Base-by-base conservation (phyloP, 78 protist species). In the Guillardia theta region DNA sequence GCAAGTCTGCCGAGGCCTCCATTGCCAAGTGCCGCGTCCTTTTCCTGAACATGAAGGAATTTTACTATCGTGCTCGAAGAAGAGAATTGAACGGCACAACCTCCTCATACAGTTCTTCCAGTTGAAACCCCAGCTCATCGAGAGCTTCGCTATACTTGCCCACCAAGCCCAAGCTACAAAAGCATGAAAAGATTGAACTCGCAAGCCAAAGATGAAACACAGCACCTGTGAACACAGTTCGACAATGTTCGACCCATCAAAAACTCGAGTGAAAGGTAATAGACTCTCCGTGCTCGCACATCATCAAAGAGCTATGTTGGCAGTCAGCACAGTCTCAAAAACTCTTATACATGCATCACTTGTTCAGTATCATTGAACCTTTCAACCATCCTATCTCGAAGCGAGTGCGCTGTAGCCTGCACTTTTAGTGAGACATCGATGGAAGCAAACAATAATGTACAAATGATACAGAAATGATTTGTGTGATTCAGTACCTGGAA, bases 1-100 rank as follows among this genome's bases (percentile, higher is more conserved):
- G 99, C 99, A 10, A 97, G 95, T 4, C 99, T 95, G 43, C 99
- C 99, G n/a, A 98, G 97, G 48, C 99, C 99, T 21, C 99, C 99
- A 88, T 98, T 98, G 92, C 99, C 99, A 9, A 98, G 97, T 22
- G 97, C 99, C 0, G 99, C 99, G 77, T 98, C 99, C 27, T 88
- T 90, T 94, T 98, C 99, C 93, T 97, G 95, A 22, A 15, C 33
- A 54, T 54, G n/a, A n/a, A n/a, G n/a, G n/a, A n/a, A 54, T 19
- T 15, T 54, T 54, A 54, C 33, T 15, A 54, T 22, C 64, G 15
- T 15, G 36, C 64, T 54, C 33, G 15, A 22, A 54, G 36, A 54
- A 54, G 15, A 19, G 36, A 54, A 22, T 19, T 15, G 15, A 15
- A 54, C 64, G 44, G 22, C 80, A n/a, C n/a, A n/a, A n/a, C n/a